Evolutionary conservation across 192 early-diverging fungal genomes (phyloP), one percentile per base, ranked within the genome.

Genomic region (Coemansia sp.): DNA sequence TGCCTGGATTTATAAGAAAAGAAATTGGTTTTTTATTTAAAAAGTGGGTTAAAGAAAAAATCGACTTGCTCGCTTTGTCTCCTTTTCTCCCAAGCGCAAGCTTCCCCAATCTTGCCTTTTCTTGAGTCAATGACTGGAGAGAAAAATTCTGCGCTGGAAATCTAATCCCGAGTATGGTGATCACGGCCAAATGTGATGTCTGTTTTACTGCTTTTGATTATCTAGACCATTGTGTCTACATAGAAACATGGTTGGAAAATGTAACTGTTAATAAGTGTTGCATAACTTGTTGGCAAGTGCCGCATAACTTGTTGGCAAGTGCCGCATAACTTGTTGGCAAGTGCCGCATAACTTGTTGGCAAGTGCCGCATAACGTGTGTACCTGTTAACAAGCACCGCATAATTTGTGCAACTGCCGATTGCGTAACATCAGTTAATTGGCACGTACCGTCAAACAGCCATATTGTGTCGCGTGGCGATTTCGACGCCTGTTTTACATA

Each of bases 401-500:
- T n/a, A n/a, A 17, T 14, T 19, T 19, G 47, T 19, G n/a, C n/a
- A 2, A 3, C n/a, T 1, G 19, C 15, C 15, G 47, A 6, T 49
- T 49, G 47, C 47, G 19, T 19, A 19, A 4, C 6, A 7, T 2
- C 4, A 15, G 43, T 4, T 9, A 3, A 4, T 32, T 2, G 37
- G 29, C 29, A 32, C 67, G 29, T 73, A 80, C 72, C 77, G 27
- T 80, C 77, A 57, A 80, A 80, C 5, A 80, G 51, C 77, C 77
- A 80, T n/a, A 67, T 17, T 4, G 77, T 74, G 51, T 80, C 68
- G 25, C 73, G 73, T 22, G 77, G 72, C 63, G 77, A 80, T n/a
- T 62, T 24, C 12, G 64, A 65, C 15, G 77, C 77, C 38, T 70
- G 59, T 37, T 74, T 73, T 23, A 80, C 57, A 48, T 80, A 80